Evolutionary conservation across 306 rosid genomes (phyloP).

Genomic region (Sophora flavescens): DNA sequence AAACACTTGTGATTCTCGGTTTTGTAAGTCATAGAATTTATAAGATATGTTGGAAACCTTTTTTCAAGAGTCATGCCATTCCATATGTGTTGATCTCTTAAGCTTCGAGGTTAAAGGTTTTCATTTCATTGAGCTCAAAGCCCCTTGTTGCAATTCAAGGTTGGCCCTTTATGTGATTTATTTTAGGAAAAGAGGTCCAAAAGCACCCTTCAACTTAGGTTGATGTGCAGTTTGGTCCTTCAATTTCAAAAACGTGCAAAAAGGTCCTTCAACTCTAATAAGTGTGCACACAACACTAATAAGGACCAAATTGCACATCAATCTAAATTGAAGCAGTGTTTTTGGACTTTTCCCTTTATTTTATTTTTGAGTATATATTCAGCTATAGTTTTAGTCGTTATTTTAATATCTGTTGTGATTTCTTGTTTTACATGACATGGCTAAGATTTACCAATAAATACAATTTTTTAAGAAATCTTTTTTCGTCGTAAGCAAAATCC

Average conservation of each 20-base stretch:
- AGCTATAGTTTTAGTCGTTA: background rate
- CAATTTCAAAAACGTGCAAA: too few species aligned
- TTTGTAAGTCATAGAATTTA: background rate
- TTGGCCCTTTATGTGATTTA: background rate
- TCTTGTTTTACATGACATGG: background rate
- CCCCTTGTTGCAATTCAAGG: constrained; percentile 6
- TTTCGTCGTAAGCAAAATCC: background rate
- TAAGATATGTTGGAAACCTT: background rate
- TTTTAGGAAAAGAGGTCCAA: background rate
- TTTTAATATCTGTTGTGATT: background rate
- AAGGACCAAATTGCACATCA: background rate
- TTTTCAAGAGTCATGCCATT: background rate
- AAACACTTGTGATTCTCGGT: background rate
- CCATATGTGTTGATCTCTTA: background rate
- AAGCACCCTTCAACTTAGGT: too few species aligned
- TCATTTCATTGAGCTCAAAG: constrained; percentile 1
- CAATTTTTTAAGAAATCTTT: background rate
- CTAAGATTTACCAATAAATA: background rate
- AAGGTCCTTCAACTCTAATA: too few species aligned
- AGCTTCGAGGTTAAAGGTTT: background rate
- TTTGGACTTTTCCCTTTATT: background rate
- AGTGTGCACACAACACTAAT: too few species aligned
- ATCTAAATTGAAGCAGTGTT: background rate
- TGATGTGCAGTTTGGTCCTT: too few species aligned
- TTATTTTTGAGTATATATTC: background rate